phyloP scores from a whole-genome alignment of 164 flowering plant genomes.

The Aristolochia fimbriata region DNA sequence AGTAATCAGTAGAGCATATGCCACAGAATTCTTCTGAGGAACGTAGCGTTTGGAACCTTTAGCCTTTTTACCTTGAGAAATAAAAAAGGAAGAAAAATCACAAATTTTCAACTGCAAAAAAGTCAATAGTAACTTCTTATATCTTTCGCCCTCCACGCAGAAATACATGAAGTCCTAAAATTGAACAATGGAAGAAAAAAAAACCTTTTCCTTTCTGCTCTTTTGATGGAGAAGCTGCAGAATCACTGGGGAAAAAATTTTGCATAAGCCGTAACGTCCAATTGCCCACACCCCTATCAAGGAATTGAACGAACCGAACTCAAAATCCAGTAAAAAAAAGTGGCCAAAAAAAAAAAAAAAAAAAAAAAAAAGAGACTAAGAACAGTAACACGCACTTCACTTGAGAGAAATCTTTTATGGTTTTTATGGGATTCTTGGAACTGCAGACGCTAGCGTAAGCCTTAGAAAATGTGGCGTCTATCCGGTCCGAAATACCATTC shows the following conservation, averaged over 20 bases:
- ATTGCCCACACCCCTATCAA: conserved; percentile 77
- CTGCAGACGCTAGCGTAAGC: conserved; percentile 52
- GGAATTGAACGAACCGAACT: conserved; percentile 7
- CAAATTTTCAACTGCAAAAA: background rate
- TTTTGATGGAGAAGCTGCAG: conserved; percentile 32
- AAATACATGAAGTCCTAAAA: background rate
- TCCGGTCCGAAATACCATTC: conserved; percentile 42
- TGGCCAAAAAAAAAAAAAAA: too few species aligned
- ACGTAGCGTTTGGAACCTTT: conserved; percentile 49
- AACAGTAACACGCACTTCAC: conserved; percentile 43
- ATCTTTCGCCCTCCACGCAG: background rate
- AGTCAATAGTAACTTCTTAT: background rate
- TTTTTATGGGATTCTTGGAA: conserved; percentile 35
- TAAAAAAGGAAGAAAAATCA: background rate
- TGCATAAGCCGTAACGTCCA: conserved; percentile 66
- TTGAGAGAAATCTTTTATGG: conserved; percentile 53
- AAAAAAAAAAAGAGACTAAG: background rate
- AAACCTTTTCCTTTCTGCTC: conserved; percentile 31
- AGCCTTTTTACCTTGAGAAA: conserved; percentile 41
- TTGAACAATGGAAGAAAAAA: background rate
- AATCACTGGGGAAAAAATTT: conserved; percentile 43
- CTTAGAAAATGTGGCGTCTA: conserved; percentile 37
- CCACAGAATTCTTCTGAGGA: conserved; percentile 82
- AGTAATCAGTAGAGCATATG: conserved; percentile 79
- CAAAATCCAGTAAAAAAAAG: background rate